phyloP scores from a whole-genome alignment of 1,284 basidiomycete genomes.

The Salmacisia buchloeana region DNA sequence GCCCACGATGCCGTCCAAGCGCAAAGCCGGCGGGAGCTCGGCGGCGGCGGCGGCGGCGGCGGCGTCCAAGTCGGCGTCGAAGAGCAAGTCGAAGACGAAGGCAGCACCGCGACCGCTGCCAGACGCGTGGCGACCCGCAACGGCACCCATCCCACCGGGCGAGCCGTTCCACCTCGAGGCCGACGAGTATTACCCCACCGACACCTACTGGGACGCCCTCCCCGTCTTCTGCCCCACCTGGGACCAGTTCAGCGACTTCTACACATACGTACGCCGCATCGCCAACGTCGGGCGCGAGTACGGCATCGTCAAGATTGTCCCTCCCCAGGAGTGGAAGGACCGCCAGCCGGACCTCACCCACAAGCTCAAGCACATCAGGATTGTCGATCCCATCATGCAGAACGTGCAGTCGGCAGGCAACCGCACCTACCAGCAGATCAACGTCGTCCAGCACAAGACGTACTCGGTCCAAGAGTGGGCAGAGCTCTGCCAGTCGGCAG shows the following conservation, averaged over 20 bases:
- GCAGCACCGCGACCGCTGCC: too few relatives aligned
- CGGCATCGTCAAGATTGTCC: constrained; percentile 47
- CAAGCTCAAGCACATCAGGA: constrained; percentile 33
- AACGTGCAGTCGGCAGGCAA: constrained; percentile 39
- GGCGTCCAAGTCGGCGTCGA: not conserved
- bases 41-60: not conserved
- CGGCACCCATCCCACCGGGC: not conserved
- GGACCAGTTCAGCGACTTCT: constrained; percentile 47
- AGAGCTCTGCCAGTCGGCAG: not conserved
- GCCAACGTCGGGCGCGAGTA: constrained; percentile 44
- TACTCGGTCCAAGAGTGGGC: not conserved
- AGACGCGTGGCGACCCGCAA: not conserved
- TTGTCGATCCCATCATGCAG: constrained; percentile 43
- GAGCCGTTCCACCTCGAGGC: not conserved
- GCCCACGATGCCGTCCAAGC: not conserved
- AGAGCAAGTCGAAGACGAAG: not conserved
- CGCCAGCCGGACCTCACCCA: constrained; percentile 30
- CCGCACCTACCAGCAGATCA: constrained; percentile 43
- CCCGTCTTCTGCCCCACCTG: constrained; percentile 48
- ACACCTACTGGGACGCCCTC: constrained; percentile 18
- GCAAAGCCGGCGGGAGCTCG: not conserved
- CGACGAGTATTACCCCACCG: not conserved
- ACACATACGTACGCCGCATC: constrained; percentile 41
- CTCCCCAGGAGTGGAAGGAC: constrained; percentile 42
- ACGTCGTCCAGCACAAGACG: constrained; percentile 31